These are phyloP conservation scores for Hypocrella siamensis DNA, from an alignment of 2,329 filamentous ascomycete genomes.

Conservation along the genomic window DNA sequence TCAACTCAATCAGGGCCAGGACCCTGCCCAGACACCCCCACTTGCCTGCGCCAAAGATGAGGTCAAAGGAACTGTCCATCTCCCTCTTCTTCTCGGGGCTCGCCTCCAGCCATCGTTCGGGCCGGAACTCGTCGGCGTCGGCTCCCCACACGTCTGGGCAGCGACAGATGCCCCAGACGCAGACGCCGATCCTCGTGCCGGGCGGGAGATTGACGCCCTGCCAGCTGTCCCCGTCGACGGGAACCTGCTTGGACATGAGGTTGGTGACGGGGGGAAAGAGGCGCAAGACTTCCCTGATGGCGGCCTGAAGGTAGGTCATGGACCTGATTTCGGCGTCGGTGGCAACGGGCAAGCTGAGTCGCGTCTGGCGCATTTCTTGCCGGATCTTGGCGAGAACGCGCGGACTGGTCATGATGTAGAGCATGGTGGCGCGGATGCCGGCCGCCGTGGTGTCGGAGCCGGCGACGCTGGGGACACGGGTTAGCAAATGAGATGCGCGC, in stretches of 20 bases:
- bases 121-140: conserved; percentile 17
- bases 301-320: conserved; percentile 28
- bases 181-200: conserved; percentile 16
- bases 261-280: conserved; percentile 20
- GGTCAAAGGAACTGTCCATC: conserved; percentile 21
- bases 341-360: conserved; percentile 10
- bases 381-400: conserved; percentile 28
- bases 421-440: conserved; percentile 33
- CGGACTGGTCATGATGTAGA: conserved; percentile 35
- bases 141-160: conserved; percentile 17
- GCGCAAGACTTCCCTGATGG: conserved; percentile 31
- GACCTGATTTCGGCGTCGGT: conserved; percentile 16
- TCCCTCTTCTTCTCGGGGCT: conserved; percentile 11
- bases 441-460: conserved; percentile 44
- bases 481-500: neutral
- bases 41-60: conserved; percentile 22
- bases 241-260: conserved; percentile 20
- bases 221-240: conserved; percentile 14
- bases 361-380: conserved; percentile 7
- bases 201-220: conserved; percentile 16
- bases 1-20: conserved; percentile 22
- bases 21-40: conserved; percentile 23
- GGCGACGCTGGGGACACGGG: conserved; percentile 22
- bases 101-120: conserved; percentile 21
- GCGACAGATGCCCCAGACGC: conserved; percentile 19